Evolutionary conservation across 768 basidiomycete species (phyloP).

Genomic region (Leucocoprinus sp.): DNA sequence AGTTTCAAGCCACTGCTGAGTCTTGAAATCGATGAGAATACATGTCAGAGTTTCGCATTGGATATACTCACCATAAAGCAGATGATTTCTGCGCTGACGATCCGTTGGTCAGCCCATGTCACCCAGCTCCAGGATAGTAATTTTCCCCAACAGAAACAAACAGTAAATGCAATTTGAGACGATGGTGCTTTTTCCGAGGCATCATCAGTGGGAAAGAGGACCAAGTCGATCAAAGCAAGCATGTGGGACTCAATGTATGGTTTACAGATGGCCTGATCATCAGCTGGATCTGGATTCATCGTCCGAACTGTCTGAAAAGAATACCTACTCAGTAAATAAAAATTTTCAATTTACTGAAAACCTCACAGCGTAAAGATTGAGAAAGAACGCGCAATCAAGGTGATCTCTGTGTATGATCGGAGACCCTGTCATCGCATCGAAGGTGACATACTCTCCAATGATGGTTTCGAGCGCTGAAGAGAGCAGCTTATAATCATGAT

Average conservation of each 20-base stretch:
- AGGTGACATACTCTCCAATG: neutral
- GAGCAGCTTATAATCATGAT: neutral
- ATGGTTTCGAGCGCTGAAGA: conserved; percentile 5
- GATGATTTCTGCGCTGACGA: conserved; percentile 41
- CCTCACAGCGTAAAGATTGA: conserved; percentile 7
- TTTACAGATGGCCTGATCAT: neutral
- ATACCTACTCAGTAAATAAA: neutral
- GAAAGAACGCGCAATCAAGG: conserved; percentile 2
- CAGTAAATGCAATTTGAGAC: conserved; percentile 24
- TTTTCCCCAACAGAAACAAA: conserved; percentile 53
- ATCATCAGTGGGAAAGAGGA: neutral
- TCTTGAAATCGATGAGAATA: neutral
- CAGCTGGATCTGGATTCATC: neutral
- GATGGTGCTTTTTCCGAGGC: neutral
- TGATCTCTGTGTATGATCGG: neutral
- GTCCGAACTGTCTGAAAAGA: neutral
- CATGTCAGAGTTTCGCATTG: neutral
- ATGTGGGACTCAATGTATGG: conserved; percentile 4
- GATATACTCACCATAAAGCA: conserved; percentile 34
- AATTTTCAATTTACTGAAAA: neutral
- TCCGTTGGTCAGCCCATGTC: conserved; percentile 48
- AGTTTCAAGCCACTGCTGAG: conserved; percentile 5
- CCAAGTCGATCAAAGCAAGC: conserved; percentile 1
- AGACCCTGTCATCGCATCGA: neutral
- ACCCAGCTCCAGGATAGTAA: conserved; percentile 59